Evolutionary conservation across 441 rosid genomes (phyloP).

Genomic region (Pelargonium citronellum): DNA sequence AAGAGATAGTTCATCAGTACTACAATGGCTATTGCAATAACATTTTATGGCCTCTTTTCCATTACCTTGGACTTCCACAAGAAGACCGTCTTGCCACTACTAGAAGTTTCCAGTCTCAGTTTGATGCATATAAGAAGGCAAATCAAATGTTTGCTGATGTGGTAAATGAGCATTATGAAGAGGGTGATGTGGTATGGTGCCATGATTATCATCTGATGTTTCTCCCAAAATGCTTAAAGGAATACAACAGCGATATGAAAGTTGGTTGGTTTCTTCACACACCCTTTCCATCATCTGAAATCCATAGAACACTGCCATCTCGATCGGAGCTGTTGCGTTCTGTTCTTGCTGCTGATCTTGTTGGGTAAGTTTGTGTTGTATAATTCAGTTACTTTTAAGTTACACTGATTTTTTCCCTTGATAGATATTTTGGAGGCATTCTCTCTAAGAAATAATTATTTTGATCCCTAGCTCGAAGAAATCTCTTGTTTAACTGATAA

Average conservation of each 20-base stretch:
- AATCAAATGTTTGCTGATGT: conserved; percentile 98
- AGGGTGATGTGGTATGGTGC: conserved; percentile 99
- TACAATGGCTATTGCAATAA: conserved; percentile 99
- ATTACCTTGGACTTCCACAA: conserved; percentile 97
- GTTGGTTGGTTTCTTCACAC: conserved; percentile 99
- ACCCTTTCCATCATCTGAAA: conserved; percentile 98
- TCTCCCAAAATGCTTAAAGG: conserved; percentile 92
- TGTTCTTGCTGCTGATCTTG: conserved; percentile 97
- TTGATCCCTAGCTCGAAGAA: too few relatives aligned
- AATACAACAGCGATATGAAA: conserved; percentile 72
- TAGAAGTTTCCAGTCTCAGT: conserved; percentile 94
- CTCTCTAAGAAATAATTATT: too few relatives aligned
- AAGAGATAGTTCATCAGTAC: conserved; percentile 97
- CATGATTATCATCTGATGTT: conserved; percentile 99
- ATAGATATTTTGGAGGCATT: too few relatives aligned
- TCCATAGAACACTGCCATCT: conserved; percentile 93
- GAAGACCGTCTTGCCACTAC: conserved; percentile 99
- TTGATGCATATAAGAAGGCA: conserved; percentile 92
- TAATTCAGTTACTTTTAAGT: background rate
- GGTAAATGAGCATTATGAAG: conserved; percentile 83
- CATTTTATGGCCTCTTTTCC: conserved; percentile 97
- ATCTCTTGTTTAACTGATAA: too few relatives aligned
- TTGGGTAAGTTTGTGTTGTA: conserved; percentile 59
- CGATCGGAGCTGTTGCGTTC: conserved; percentile 88
- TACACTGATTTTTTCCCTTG: too few relatives aligned